phyloP scores from a whole-genome alignment of 805 yeast species.

The Nakazawaea wickerhamii region DNA sequence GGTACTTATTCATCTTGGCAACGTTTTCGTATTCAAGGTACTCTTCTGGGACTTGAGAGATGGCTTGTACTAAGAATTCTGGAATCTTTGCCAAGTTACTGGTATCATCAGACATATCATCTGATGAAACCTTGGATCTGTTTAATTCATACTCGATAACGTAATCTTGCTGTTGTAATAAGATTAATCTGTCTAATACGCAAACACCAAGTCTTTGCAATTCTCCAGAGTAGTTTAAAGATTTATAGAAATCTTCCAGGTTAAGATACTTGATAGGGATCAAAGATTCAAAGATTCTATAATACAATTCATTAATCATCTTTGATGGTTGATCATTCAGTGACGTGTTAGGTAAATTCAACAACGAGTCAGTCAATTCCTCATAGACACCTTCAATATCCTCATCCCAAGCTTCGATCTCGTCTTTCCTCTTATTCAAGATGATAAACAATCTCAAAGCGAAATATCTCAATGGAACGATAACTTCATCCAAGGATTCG shows the following conservation, averaged over 20 bases:
- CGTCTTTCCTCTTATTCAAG: conserved; percentile 16
- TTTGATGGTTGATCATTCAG: conserved; percentile 25
- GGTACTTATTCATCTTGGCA: conserved; percentile 33
- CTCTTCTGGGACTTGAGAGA: conserved; percentile 28
- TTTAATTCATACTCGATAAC: conserved; percentile 58
- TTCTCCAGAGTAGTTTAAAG: conserved; percentile 21
- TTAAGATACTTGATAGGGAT: conserved; percentile 28
- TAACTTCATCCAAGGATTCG: neutral
- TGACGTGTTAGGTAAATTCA: conserved; percentile 19
- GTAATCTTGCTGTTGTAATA: conserved; percentile 46
- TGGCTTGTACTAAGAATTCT: conserved; percentile 28
- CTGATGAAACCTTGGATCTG: conserved; percentile 30
- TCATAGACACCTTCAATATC: conserved; percentile 30
- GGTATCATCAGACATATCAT: conserved; percentile 19
- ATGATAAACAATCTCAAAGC: conserved; percentile 8
- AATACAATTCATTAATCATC: conserved; percentile 32
- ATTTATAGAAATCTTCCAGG: conserved; percentile 30
- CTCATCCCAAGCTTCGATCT: conserved; percentile 31
- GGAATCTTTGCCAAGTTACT: conserved; percentile 34
- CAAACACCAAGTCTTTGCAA: conserved; percentile 38
- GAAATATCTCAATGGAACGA: conserved; percentile 7
- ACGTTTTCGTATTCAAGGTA: conserved; percentile 35
- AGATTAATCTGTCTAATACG: conserved; percentile 36
- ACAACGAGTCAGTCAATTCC: conserved; percentile 35
- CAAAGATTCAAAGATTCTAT: conserved; percentile 22